phyloP scores from a whole-genome alignment of 768 basidiomycete species.

The Fomitopsis pulvina region DNA sequence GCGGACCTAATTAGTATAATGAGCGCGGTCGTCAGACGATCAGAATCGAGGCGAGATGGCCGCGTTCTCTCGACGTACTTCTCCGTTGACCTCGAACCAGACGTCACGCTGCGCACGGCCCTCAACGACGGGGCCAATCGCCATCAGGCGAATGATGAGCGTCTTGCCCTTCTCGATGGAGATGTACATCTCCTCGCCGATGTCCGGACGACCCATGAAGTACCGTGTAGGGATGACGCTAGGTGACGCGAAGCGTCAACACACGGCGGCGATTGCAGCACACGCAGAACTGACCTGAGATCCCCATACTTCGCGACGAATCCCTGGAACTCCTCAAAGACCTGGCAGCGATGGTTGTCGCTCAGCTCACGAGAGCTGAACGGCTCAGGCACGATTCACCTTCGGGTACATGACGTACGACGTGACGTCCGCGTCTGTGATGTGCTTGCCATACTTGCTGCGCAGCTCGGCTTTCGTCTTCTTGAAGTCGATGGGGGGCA shows the following conservation, averaged over 20 bases:
- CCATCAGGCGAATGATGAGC: slow-evolving; percentile 92
- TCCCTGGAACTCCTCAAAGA: slow-evolving; percentile 94
- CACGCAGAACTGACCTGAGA: slow-evolving; percentile 54
- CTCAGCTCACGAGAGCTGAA: background rate
- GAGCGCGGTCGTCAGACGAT: background rate
- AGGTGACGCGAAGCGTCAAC: slow-evolving; percentile 3
- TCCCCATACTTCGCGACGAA: slow-evolving; percentile 97
- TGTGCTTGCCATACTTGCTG: slow-evolving; percentile 92
- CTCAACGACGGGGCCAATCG: slow-evolving; percentile 88
- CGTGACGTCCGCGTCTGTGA: slow-evolving; percentile 88
- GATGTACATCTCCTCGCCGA: slow-evolving; percentile 96
- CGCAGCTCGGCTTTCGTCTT: slow-evolving; percentile 91
- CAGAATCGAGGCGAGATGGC: background rate
- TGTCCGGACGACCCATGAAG: slow-evolving; percentile 89
- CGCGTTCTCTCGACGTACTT: slow-evolving; percentile 40
- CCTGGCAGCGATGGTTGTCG: slow-evolving; percentile 37
- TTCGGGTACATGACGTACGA: slow-evolving; percentile 99
- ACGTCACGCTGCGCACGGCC: slow-evolving; percentile 91
- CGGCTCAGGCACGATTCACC: slow-evolving; percentile 33
- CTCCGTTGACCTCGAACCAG: slow-evolving; percentile 98
- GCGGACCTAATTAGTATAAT: slow-evolving; percentile 52
- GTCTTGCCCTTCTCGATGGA: slow-evolving; percentile 96
- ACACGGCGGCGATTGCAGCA: background rate
- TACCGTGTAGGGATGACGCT: slow-evolving; percentile 95
- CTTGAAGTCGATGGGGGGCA: slow-evolving; percentile 90